Evolutionary conservation across 768 basidiomycete species (phyloP), one percentile per base, ranked within the genome.

Genomic region (Boletellus emodensis): DNA sequence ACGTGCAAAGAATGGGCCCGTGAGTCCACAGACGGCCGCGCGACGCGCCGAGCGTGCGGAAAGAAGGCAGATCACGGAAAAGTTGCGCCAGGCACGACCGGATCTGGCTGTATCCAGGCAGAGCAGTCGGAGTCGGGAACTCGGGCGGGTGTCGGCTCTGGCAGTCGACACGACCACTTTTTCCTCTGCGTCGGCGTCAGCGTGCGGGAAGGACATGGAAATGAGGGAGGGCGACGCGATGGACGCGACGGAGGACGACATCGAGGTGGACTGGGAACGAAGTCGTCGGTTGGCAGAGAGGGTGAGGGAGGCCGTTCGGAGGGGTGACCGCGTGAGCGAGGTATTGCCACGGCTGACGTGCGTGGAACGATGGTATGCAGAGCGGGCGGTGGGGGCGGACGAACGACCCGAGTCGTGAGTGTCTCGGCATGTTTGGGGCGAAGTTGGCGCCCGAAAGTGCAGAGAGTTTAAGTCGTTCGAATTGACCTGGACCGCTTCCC

Each of bases 31-130:
- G 40, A 62, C 48, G 3, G 60, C 50, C 22, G 52, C 52, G 34
- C 60, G 61, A 14, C 59, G 56, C 13, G 51, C 54, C 0, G 50
- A 52, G 38, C 61, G 58, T 2, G 61, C 58, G 3, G 51, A 63
- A 39, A 55, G 63, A 35, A 54, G 50, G 20, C 53, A 46, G 32
- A 62, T 61, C 36, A 73, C 72, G 1, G 72, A 76, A 34, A 73
- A 71, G 32, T 63, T 82, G 14, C 70, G 72, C 4, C 59, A 57
- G 13, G 76, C 75, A 11, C 71, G 73, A 24, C 80, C 79, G 3
- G 71, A 75, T 46, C 67, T 72, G 8, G 71, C 74, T 2, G 59
- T 60, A 10, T 64, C 65, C 13, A 60, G 53, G 42, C 49, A 62
- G 13, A 37, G 59, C 17, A 62, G 54, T 14, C 15, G 17, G 48